Base-by-base conservation (phyloP, 208 protist species). In the Leishmania tarentolae region DNA sequence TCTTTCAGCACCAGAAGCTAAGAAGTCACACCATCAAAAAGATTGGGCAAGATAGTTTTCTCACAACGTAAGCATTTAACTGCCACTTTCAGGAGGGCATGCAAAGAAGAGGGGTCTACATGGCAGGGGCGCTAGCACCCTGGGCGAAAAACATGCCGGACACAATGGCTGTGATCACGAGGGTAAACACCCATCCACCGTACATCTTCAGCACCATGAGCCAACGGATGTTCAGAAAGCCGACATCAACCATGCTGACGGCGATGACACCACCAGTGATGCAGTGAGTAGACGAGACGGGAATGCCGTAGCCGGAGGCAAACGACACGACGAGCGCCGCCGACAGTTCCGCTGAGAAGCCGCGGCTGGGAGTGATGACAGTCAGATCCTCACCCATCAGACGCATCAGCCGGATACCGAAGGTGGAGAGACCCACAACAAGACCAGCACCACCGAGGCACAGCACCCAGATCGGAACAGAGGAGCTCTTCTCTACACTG, bases 261-360 rank as follows among this genome's bases (percentile, higher is more conserved):
- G 92, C 92, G 19, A 96, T 80, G 44, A 98, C 86, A 28, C 88
- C 90, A 17, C 95, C 95, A 59, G 94, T 92, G 78, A 94, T 96
- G 78, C 90, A 93, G 87, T 98, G 95, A n/a, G 95, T 98, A 8
- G 95, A 97, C 6, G 91, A 96, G 44, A 98, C 89, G 57, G 95
- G 94, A 52, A 96, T 85, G 69, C 88, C 88, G 70, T 90, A 90
- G 68, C 69, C 82, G 56, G 92, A 95, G 57, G 91, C 89, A 44
- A 95, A 82, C 31, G 94, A 91, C 7, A 97, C 87, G 44, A 95
- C 89, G 0, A 93, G 75, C 52, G 92, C 92, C 17, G 88, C 83
- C 1, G 90, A 75, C 69, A 95, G 83, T 83, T 95, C 90, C 52
- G 89, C 90, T 46, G 85, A 88, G 88, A 89, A 93, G 37, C 86